Conservation (phyloP, 139 green algal genomes). For the Picochlorum sp. region DNA sequence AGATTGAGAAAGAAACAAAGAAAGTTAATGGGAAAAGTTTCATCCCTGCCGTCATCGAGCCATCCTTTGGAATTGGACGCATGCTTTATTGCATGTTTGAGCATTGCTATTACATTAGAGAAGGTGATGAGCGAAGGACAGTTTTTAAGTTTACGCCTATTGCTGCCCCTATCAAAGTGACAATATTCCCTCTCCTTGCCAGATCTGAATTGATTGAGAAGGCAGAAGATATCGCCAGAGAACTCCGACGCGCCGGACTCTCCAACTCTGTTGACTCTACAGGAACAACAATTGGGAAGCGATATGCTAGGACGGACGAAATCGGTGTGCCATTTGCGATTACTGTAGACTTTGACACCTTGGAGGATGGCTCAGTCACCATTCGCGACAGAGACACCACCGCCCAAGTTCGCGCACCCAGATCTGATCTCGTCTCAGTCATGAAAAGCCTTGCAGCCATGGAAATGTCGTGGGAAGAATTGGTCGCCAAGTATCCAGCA, state of each 20-base stretch:
- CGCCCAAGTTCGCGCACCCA: conserved; percentile 61
- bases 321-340: conserved; percentile 79
- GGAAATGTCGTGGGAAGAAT: conserved; percentile 57
- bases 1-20: conserved; percentile 61
- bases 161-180: conserved; percentile 93
- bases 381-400: conserved; percentile 88
- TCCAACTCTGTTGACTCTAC: conserved; percentile 89
- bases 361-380: conserved; percentile 77
- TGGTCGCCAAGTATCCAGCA: conserved; percentile 70
- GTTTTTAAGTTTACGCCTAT: conserved; percentile 81
- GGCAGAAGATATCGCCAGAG: conserved; percentile 39
- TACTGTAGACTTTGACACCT: conserved; percentile 82
- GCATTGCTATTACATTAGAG: conserved; percentile 87
- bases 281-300: conserved; percentile 79
- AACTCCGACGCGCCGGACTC: conserved; percentile 54
- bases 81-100: conserved; percentile 99
- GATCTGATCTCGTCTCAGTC: conserved; percentile 58
- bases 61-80: conserved; percentile 96
- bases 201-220: conserved; percentile 52
- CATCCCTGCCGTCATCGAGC: conserved; percentile 93
- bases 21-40: conserved; percentile 66
- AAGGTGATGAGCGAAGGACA: conserved; percentile 51
- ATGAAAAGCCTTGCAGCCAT: conserved; percentile 57
- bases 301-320: conserved; percentile 43
- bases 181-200: conserved; percentile 84